Base-by-base conservation (phyloP, 306 rosid genomes). In the Chamaecrista fasciculata region DNA sequence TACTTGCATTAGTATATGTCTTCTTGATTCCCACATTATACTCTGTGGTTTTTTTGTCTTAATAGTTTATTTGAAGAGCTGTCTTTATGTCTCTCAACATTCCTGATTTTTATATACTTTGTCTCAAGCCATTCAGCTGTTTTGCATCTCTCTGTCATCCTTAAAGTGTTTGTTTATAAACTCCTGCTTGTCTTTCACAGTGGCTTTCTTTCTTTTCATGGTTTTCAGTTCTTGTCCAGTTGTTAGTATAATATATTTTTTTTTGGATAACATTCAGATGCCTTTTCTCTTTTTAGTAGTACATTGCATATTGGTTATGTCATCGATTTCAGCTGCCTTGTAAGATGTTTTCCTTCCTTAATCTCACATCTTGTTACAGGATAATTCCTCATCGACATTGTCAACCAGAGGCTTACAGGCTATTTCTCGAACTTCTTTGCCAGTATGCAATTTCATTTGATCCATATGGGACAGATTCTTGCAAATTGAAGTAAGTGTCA, bases 351-450 rank as follows among this genome's bases (percentile, higher is more conserved):
- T 65, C 57, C 34, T 64, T 24, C 23, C 11, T 50, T 11, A 70
- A 11, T 5, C 42, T 44, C 26, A 23, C 31, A 5, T 69, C 34
- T 21, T 11, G 52, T 66, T 34, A 12, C 74, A 84, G 88, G 50
- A 76, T 81, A 58, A 40, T 90, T 68, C 84, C 87, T 24, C 61
- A 58, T 33, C 81, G 96, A 1, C 69, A 50, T 39, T 66, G 81
- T 31, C 94, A 69, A 12, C 94, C 96, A 0, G 76, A 81, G 62
- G 81, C 94, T 1, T 87, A 66, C 42, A 76, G 77, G 12, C 89
- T 87, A 49, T 87, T 81, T 29, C 87, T 90, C 31, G 82, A 86
- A 4, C 93, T 90, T 55, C 84, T 90, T 16, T 24, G 67, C 26
- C 83, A 83, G 7, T 69, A 79, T 51, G 89, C 82, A 11, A 75